Percentiles rank a stretch among this genome's conserved stretches.
Evolutionary conservation across 352 stramenopile genomes (phyloP).

Genomic region (Phytophthora chlamydospora): DNA sequence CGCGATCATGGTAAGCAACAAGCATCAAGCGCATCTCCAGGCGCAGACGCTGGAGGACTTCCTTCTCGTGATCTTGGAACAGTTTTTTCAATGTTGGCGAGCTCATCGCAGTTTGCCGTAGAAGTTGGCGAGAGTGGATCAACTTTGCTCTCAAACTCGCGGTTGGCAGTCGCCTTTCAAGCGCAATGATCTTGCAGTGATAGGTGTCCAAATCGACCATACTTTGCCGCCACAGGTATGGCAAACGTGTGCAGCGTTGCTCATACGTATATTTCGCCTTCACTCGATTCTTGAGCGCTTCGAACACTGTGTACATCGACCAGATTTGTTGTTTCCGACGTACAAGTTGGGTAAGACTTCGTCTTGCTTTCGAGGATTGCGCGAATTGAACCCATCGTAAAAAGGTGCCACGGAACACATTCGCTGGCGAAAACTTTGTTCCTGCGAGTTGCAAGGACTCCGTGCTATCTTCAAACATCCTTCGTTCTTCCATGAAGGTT

Average conservation of each 20-base stretch:
- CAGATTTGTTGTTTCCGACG: constrained; percentile 44
- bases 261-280: constrained; percentile 54
- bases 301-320: constrained; percentile 46
- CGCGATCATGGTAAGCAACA: constrained; percentile 68
- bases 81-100: constrained; percentile 78
- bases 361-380: constrained; percentile 40
- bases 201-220: constrained; percentile 55
- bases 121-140: constrained; percentile 20
- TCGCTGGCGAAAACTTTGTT: constrained; percentile 54
- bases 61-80: constrained; percentile 65
- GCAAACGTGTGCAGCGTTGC: constrained; percentile 21
- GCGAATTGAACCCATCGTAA: constrained; percentile 66
- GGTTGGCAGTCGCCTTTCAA: constrained; percentile 38
- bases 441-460: constrained; percentile 38
- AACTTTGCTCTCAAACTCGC: constrained; percentile 36
- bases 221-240: constrained; percentile 51
- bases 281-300: constrained; percentile 44
- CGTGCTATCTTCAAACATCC: constrained; percentile 40
- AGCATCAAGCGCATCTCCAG: constrained; percentile 83
- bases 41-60: constrained; percentile 58
- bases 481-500: constrained; percentile 32
- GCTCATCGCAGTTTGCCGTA: constrained; percentile 48
- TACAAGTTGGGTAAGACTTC: constrained; percentile 28
- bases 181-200: constrained; percentile 53
- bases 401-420: constrained; percentile 52